Evolutionary conservation across 2,329 filamentous ascomycete genomes (phyloP).

Genomic region (Parascedosporium putredinis): DNA sequence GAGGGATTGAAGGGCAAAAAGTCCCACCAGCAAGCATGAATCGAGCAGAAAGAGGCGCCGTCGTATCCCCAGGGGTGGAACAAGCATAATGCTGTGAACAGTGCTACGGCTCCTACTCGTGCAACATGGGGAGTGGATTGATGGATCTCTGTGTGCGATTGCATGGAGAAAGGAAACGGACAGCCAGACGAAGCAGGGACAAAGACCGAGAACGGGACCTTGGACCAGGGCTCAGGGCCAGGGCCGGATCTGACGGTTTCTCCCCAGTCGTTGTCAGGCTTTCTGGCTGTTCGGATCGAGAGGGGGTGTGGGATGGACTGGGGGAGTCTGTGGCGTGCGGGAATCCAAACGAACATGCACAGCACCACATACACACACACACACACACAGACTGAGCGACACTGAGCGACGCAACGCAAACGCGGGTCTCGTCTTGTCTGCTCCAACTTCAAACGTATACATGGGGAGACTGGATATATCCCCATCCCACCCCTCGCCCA

Average conservation of each 20-base stretch:
- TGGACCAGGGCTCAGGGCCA: background rate
- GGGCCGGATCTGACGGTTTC: background rate
- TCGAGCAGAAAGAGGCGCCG: background rate
- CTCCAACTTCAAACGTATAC: constrained; percentile 7
- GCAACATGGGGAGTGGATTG: no score
- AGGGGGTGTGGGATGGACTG: background rate
- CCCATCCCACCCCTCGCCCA: background rate
- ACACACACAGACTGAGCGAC: no score
- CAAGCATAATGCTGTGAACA: background rate
- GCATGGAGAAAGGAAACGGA: background rate
- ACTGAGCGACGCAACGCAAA: no score
- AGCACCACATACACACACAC: no score
- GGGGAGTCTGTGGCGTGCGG: background rate
- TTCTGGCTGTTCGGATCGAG: background rate
- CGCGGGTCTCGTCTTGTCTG: background rate
- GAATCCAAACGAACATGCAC: no score
- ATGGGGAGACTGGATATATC: background rate
- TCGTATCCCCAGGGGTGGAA: background rate
- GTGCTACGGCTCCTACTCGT: background rate
- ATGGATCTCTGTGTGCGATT: no score
- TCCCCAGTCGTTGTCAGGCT: background rate
- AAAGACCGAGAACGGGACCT: background rate
- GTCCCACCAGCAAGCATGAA: background rate
- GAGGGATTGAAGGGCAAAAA: background rate
- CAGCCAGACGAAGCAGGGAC: background rate